Base-by-base conservation (phyloP, 306 rosid species). In the Gleditsia sinensis region DNA sequence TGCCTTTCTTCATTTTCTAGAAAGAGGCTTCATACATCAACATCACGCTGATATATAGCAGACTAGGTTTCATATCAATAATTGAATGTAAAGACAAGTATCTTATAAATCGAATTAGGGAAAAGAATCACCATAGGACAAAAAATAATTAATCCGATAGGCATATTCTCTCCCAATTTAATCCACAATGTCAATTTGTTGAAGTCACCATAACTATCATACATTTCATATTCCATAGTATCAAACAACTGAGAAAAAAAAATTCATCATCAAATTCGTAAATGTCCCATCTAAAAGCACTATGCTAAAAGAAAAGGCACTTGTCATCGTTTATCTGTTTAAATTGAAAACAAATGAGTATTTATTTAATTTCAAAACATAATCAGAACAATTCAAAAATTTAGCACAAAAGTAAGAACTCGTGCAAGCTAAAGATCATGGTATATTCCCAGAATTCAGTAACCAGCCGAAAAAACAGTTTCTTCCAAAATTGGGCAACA, bases 151-250 rank as follows among this genome's bases (percentile, higher is more conserved):
- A 25, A 21, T 27, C 23, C 37, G 46, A 27, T 24, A 53, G 9
- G 46, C 3, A 59, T 17, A 45, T 43, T 50, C 32, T 17, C 19
- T 61, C 67, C 54, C 33, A 11, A 49, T 1, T 7, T 39, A 65
- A 70, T 25, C 24, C 17, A 69, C 51, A 58, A 48, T n/a, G 30
- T 42, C 53, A 40, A 40, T 39, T 7, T 42, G 14, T 50, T 53
- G 69, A 66, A 72, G 66, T 43, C 55, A 66, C 37, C 82, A 67
- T 42, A 59, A 66, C 13, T 39, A 48, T 7, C n/a, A 11, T 34
- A 32, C 49, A 74, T 36, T 78, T 60, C 13, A 74, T 71, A 68
- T 73, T 60, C 19, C 43, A 82, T 14, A 25, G 40, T 32, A 43
- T 36, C 54, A 54, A 78, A 69, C 70, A 27, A 19, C 9, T 25